Conservation (phyloP, 495 filamentous ascomycete species). For the Hypoxylon perforatum region DNA sequence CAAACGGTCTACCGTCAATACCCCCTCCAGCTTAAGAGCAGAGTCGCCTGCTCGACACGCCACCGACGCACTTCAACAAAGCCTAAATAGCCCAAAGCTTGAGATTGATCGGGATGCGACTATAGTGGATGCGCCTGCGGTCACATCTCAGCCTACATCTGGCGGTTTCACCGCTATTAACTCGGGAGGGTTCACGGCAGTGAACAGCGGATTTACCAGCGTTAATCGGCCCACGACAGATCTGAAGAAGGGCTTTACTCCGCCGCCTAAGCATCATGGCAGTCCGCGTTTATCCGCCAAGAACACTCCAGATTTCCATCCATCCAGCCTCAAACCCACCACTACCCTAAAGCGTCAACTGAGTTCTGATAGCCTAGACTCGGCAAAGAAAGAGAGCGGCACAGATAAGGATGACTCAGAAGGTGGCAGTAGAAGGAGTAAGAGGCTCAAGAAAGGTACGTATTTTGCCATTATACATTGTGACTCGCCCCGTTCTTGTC, state of each 20-base stretch:
- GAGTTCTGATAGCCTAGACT: constrained; percentile 77
- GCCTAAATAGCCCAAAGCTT: constrained; percentile 64
- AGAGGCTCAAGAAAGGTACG: constrained; percentile 92
- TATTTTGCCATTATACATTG: constrained; percentile 17
- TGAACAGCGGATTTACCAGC: constrained; percentile 78
- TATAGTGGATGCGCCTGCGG: constrained; percentile 61
- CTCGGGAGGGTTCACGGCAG: constrained; percentile 57
- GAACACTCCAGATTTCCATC: constrained; percentile 68
- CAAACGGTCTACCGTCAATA: constrained; percentile 78
- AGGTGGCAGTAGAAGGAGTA: constrained; percentile 83
- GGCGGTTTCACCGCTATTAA: constrained; percentile 89
- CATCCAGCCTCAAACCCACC: constrained; percentile 61
- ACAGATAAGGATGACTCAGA: constrained; percentile 75
- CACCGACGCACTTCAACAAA: constrained; percentile 72
- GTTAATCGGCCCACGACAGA: constrained; percentile 67
- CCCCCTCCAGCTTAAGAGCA: constrained; percentile 71
- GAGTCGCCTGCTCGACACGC: constrained; percentile 79
- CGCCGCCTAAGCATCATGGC: constrained; percentile 57
- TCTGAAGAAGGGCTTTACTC: constrained; percentile 54
- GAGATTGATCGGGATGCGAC: constrained; percentile 62
- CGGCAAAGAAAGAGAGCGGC: constrained; percentile 65
- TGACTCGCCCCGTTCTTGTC: background rate
- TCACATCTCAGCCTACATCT: constrained; percentile 49
- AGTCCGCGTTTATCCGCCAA: constrained; percentile 66
- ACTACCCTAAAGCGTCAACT: constrained; percentile 83